These are phyloP conservation scores for Syzygium oleosum DNA, from an alignment of 345 rosid genomes.

Conservation along the genomic window DNA sequence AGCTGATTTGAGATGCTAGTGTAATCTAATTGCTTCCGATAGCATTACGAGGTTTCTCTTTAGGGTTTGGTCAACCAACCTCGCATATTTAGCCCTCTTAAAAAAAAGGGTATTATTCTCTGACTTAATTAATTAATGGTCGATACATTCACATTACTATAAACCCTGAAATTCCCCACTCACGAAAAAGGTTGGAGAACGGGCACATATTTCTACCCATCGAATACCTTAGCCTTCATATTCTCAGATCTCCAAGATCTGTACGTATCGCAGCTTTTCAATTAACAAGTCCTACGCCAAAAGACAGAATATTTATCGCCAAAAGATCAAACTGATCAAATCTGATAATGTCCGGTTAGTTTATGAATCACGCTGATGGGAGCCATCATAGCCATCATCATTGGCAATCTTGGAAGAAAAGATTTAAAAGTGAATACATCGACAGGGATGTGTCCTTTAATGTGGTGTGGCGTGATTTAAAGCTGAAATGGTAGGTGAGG, in stretches of 20 bases:
- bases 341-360: neutral
- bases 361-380: slow-evolving; percentile 4
- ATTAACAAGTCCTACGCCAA: neutral
- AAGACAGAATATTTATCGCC: neutral
- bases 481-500: neutral
- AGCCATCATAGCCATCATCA: slow-evolving; percentile 29
- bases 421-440: neutral
- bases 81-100: neutral
- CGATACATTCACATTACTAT: neutral
- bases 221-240: neutral
- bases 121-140: neutral
- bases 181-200: neutral
- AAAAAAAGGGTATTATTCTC: neutral
- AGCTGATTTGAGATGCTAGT: neutral
- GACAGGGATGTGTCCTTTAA: neutral
- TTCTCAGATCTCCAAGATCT: neutral
- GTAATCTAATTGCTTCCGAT: neutral
- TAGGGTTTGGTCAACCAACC: neutral
- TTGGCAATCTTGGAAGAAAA: slow-evolving; percentile 28
- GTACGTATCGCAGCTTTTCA: neutral
- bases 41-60: neutral
- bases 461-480: neutral
- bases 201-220: neutral
- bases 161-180: neutral
- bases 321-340: neutral